Conservation (phyloP, 177 flowering plant species). For the Telopea speciosissima region DNA sequence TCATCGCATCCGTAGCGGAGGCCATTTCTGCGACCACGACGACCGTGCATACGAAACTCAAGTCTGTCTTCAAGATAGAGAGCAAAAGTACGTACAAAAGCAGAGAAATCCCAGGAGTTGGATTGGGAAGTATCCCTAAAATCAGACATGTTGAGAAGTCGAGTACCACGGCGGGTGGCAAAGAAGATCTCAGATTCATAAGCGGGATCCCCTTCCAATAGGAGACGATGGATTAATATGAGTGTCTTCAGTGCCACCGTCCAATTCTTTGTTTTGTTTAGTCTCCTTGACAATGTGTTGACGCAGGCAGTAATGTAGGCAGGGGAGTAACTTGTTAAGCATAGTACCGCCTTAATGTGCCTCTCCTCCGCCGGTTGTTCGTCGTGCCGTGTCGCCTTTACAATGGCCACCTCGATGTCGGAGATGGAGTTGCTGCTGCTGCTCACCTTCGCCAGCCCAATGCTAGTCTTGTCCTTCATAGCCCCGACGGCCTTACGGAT, state of each 20-base stretch:
- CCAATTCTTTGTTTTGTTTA: constrained; percentile 82
- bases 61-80: constrained; percentile 70
- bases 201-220: constrained; percentile 63
- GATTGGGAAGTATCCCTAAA: constrained; percentile 58
- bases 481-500: constrained; percentile 73
- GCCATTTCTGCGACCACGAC: background rate
- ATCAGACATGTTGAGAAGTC: constrained; percentile 82
- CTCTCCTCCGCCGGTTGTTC: constrained; percentile 75
- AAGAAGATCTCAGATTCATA: constrained; percentile 85
- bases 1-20: constrained; percentile 2
- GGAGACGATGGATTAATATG: constrained; percentile 60
- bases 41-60: constrained; percentile 64
- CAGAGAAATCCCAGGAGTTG: constrained; percentile 76
- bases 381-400: constrained; percentile 85
- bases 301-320: constrained; percentile 49
- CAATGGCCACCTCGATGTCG: constrained; percentile 78
- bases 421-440: constrained; percentile 52
- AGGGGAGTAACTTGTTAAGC: constrained; percentile 63
- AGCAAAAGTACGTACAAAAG: constrained; percentile 69
- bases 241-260: constrained; percentile 76
- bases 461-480: constrained; percentile 89
- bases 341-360: constrained; percentile 51
- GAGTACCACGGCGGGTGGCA: constrained; percentile 73
- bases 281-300: constrained; percentile 44
- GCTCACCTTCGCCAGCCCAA: constrained; percentile 73